Conservation (phyloP, 1,284 basidiomycete species). For the Wolfiporia cocos region DNA sequence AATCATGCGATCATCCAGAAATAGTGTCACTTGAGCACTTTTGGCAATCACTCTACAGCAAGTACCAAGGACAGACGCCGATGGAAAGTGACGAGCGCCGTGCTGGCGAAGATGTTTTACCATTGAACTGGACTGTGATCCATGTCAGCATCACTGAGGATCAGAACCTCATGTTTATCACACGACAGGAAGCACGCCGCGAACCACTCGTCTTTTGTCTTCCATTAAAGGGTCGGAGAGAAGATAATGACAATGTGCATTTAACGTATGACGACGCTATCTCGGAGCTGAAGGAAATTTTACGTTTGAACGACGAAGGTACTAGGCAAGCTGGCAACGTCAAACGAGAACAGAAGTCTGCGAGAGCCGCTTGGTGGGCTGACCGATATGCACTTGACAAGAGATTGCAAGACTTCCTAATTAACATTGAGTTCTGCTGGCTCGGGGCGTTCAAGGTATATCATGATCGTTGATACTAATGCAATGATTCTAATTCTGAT, state of each 20-base stretch:
- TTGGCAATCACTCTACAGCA: slow-evolving; percentile 52
- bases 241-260: slow-evolving; percentile 68
- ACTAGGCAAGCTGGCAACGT: slow-evolving; percentile 74
- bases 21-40: too few species aligned
- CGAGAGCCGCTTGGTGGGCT: slow-evolving; percentile 81
- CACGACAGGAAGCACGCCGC: slow-evolving; percentile 63
- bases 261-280: slow-evolving; percentile 76
- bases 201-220: slow-evolving; percentile 82
- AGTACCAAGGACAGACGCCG: slow-evolving; percentile 44
- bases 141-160: slow-evolving; percentile 83
- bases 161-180: slow-evolving; percentile 78
- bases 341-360: slow-evolving; percentile 57
- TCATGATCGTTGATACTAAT: slow-evolving; percentile 5
- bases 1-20: too few species aligned
- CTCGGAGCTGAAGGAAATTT: slow-evolving; percentile 73
- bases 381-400: slow-evolving; percentile 71
- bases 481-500: neutral
- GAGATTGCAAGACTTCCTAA: slow-evolving; percentile 70
- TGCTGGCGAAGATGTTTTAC: slow-evolving; percentile 45
- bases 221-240: slow-evolving; percentile 81
- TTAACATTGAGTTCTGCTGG: slow-evolving; percentile 93
- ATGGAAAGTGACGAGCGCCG: slow-evolving; percentile 32
- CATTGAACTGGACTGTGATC: slow-evolving; percentile 80
- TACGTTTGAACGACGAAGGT: slow-evolving; percentile 70
- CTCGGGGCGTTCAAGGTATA: slow-evolving; percentile 93